phyloP scores from a whole-genome alignment of 2,329 filamentous ascomycete genomes.

The Botrytis fabae region DNA sequence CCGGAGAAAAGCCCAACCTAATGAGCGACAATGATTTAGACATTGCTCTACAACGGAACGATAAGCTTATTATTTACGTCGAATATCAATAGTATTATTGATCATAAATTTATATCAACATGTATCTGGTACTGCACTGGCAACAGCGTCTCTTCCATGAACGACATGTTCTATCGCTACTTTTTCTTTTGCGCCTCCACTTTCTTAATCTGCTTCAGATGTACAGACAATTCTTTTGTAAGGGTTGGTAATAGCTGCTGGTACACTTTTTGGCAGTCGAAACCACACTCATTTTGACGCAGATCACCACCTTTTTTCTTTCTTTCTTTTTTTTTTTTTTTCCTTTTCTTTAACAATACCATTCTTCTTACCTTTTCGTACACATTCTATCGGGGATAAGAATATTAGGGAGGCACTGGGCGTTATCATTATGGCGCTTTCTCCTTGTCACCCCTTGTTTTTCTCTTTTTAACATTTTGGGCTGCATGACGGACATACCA shows the following conservation, averaged over 20 bases:
- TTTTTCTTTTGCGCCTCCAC: slow-evolving; percentile 23
- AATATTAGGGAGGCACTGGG: slow-evolving; percentile 30
- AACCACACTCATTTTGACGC: slow-evolving; percentile 34
- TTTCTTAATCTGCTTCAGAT: slow-evolving; percentile 40
- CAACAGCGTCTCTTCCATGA: slow-evolving; percentile 18
- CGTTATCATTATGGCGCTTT: slow-evolving; percentile 29
- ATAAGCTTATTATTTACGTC: slow-evolving; percentile 80
- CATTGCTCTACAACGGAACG: slow-evolving; percentile 76
- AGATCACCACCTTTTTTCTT: slow-evolving; percentile 17
- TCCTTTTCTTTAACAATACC: slow-evolving; percentile 22
- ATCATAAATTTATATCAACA: neutral
- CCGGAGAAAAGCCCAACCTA: slow-evolving; percentile 69
- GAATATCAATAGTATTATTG: slow-evolving; percentile 43
- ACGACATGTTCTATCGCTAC: slow-evolving; percentile 22
- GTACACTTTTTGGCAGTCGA: slow-evolving; percentile 26
- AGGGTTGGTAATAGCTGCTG: slow-evolving; percentile 34
- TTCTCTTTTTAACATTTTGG: slow-evolving; percentile 22
- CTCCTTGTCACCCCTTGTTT: slow-evolving; percentile 12
- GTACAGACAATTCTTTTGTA: slow-evolving; percentile 33
- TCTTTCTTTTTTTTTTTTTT: neutral
- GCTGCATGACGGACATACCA: slow-evolving; percentile 35
- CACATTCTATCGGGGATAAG: slow-evolving; percentile 26
- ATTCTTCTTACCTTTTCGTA: slow-evolving; percentile 26
- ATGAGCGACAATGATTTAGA: slow-evolving; percentile 80
- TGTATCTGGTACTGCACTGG: slow-evolving; percentile 16